Evolutionary conservation across 306 rosid species (phyloP).

Genomic region (Trichosanthes truncata): DNA sequence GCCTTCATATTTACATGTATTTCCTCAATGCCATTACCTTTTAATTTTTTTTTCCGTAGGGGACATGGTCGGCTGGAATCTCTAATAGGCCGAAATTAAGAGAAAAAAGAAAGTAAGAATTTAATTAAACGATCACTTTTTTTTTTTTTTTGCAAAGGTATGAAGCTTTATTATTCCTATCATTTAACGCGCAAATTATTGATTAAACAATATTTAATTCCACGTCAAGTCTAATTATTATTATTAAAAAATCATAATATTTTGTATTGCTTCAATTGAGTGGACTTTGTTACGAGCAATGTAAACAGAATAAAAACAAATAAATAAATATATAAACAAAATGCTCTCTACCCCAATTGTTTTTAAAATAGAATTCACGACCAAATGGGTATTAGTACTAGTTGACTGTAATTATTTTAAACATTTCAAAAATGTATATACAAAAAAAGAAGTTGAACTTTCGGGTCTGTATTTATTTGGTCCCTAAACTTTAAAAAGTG

Average conservation of each 20-base stretch:
- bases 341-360: too few relatives aligned
- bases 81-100: background rate
- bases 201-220: conserved; percentile 1
- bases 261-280: background rate
- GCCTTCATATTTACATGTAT: background rate
- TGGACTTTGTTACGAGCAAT: background rate
- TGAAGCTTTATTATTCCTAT: background rate
- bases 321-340: too few relatives aligned
- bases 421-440: too few relatives aligned
- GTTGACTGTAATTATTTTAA: too few relatives aligned
- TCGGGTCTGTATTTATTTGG: too few relatives aligned
- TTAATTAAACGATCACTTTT: background rate
- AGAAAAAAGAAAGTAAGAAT: background rate
- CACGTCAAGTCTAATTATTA: background rate
- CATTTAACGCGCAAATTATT: background rate
- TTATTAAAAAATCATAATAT: background rate
- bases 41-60: background rate
- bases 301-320: background rate
- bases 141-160: too few relatives aligned
- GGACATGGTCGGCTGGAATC: conserved; percentile 2
- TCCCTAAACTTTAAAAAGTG: too few relatives aligned
- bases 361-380: too few relatives aligned
- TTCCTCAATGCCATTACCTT: background rate
- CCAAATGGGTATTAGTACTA: too few relatives aligned
- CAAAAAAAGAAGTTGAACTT: too few relatives aligned